Evolutionary conservation across 2,329 filamentous ascomycete genomes (phyloP).

Genomic region (Diaporthe vaccinii): DNA sequence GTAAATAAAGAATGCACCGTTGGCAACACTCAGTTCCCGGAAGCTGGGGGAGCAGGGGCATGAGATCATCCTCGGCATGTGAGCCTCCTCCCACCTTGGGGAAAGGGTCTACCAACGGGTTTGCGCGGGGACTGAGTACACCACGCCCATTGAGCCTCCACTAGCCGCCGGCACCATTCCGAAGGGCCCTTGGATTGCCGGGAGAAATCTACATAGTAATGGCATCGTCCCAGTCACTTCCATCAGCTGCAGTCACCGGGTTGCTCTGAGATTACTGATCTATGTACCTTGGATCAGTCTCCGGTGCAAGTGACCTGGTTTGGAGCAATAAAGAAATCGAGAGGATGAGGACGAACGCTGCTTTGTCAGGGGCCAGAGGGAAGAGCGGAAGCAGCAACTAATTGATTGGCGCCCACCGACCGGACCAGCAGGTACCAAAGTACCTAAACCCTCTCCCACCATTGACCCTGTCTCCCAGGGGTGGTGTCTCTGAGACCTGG

Average conservation of each 20-base stretch:
- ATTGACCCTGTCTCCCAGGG: not conserved
- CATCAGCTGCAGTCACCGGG: not conserved
- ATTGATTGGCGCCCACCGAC: conserved; percentile 6
- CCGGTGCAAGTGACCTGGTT: not conserved
- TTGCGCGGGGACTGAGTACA: conserved; percentile 1
- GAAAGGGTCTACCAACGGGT: conserved; percentile 9
- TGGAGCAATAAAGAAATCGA: not conserved
- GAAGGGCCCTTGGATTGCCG: not conserved
- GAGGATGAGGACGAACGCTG: not conserved
- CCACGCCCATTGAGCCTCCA: conserved; percentile 29
- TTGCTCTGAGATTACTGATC: not conserved
- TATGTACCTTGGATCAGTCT: not conserved
- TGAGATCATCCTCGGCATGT: conserved; percentile 40
- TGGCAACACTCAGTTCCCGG: not conserved
- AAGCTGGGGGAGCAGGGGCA: conserved; percentile 26
- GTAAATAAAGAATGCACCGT: not conserved
- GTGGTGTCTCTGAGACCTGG: not conserved
- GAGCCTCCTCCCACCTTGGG: conserved; percentile 7
- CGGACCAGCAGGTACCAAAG: conserved; percentile 4
- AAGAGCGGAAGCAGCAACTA: not conserved
- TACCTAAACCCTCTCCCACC: not conserved
- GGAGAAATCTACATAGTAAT: not conserved
- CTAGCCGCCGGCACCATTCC: conserved; percentile 37
- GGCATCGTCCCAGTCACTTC: not conserved
- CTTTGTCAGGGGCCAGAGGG: not conserved